A percentile compares a stretch with the other conserved stretches of the same genome.
phyloP scores from a whole-genome alignment of 179 eudicot species.

The Silene coronaria region DNA sequence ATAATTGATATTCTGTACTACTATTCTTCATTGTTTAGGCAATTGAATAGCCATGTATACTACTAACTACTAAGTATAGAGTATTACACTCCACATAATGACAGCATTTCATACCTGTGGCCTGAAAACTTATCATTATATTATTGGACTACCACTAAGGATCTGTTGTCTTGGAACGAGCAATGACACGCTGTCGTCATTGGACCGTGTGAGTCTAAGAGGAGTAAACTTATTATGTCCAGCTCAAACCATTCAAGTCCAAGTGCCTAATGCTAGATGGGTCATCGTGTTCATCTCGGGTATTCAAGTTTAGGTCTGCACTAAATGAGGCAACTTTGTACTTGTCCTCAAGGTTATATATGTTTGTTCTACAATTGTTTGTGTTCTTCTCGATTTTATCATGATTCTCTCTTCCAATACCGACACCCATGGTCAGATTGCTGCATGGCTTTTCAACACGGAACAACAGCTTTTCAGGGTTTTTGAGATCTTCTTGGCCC shows the following conservation, averaged over 20 bases:
- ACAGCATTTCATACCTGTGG: too few relatives aligned
- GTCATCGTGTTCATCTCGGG: constrained; percentile 50
- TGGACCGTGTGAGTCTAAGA: neutral
- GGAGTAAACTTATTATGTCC: constrained; percentile 45
- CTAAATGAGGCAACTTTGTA: constrained; percentile 40
- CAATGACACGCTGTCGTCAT: too few relatives aligned
- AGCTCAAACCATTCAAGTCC: constrained; percentile 77
- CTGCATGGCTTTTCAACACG: too few relatives aligned
- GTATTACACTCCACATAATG: too few relatives aligned
- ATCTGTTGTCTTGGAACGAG: too few relatives aligned
- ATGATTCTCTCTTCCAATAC: constrained; percentile 38
- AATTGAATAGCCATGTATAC: too few relatives aligned
- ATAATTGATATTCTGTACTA: too few relatives aligned
- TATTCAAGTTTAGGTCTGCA: constrained; percentile 56
- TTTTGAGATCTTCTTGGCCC: constrained; percentile 27
- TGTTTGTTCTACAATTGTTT: constrained; percentile 17
- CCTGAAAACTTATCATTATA: too few relatives aligned
- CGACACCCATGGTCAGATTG: constrained; percentile 44
- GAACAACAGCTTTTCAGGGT: constrained; percentile 28
- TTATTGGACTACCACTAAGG: too few relatives aligned
- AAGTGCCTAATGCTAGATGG: constrained; percentile 42
- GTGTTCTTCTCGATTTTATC: constrained; percentile 24
- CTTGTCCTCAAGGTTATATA: constrained; percentile 31
- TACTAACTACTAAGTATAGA: too few relatives aligned
- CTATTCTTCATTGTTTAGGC: too few relatives aligned